phyloP scores from a whole-genome alignment of 2,329 filamentous ascomycete species.

The Ascochyta clinopodiicola region DNA sequence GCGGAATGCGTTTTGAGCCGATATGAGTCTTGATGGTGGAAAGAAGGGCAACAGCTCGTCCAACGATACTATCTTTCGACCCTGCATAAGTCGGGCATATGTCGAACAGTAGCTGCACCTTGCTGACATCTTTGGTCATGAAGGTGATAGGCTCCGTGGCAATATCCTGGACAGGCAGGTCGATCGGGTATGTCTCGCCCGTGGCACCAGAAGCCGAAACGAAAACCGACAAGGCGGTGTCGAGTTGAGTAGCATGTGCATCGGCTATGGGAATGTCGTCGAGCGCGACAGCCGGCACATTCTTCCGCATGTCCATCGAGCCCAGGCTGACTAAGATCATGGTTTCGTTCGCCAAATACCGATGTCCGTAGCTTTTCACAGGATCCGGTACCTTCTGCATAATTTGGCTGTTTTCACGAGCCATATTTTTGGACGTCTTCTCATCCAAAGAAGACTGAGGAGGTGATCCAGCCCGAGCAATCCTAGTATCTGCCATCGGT shows the following conservation, averaged over 20 bases:
- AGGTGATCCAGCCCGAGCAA: constrained; percentile 50
- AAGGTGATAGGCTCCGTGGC: constrained; percentile 94
- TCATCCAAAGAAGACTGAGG: constrained; percentile 66
- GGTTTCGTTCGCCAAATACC: constrained; percentile 87
- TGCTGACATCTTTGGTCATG: constrained; percentile 75
- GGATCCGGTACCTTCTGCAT: constrained; percentile 69
- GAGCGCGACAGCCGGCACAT: constrained; percentile 78
- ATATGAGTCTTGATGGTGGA: constrained; percentile 84
- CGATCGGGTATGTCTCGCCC: constrained; percentile 87
- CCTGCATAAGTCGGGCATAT: constrained; percentile 95
- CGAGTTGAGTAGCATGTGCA: constrained; percentile 90
- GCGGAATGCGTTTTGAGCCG: constrained; percentile 83
- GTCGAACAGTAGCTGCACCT: constrained; percentile 91
- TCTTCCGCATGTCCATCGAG: constrained; percentile 91
- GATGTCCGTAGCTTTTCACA: constrained; percentile 93
- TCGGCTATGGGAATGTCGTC: constrained; percentile 87
- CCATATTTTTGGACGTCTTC: constrained; percentile 47
- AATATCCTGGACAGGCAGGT: constrained; percentile 91
- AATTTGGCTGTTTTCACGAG: constrained; percentile 45
- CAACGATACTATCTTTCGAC: constrained; percentile 78
- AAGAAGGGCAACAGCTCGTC: constrained; percentile 85
- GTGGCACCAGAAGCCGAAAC: constrained; percentile 84
- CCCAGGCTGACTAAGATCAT: constrained; percentile 92
- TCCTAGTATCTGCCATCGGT: constrained; percentile 36
- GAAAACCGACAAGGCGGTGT: constrained; percentile 90